Evolutionary conservation across 345 rosid genomes (phyloP).

Genomic region (Aquilaria yunnanensis): DNA sequence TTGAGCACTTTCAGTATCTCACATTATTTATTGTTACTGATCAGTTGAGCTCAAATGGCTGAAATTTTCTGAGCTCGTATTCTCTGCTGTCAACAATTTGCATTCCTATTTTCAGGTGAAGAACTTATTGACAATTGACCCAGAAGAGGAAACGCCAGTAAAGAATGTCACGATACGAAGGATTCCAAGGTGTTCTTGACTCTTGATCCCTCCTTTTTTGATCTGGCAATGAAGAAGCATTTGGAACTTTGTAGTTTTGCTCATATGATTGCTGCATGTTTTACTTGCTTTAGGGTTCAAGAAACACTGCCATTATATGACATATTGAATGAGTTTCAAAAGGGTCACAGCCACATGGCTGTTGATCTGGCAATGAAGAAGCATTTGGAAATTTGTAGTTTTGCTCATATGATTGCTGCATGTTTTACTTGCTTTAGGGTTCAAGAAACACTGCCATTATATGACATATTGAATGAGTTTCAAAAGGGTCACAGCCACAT

Average conservation of each 20-base stretch:
- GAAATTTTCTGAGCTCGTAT: too few relatives aligned
- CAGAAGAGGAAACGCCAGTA: slow-evolving; percentile 74
- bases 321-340: slow-evolving; percentile 95
- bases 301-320: slow-evolving; percentile 88
- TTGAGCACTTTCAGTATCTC: too few relatives aligned
- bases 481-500: slow-evolving; percentile 99
- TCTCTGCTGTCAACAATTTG: too few relatives aligned
- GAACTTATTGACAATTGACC: slow-evolving; percentile 76
- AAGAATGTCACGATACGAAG: slow-evolving; percentile 82
- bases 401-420: too few relatives aligned
- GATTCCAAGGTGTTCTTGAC: slow-evolving; percentile 70
- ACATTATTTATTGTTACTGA: too few relatives aligned
- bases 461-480: slow-evolving; percentile 95
- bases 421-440: slow-evolving; percentile 38
- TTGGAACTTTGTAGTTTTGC: slow-evolving; percentile 11
- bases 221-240: slow-evolving; percentile 8
- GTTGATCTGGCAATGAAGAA: slow-evolving; percentile 23
- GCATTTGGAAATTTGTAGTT: too few relatives aligned
- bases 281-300: slow-evolving; percentile 44
- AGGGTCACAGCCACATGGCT: slow-evolving; percentile 99
- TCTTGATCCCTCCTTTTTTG: not conserved
- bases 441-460: slow-evolving; percentile 72
- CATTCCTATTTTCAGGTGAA: slow-evolving; percentile 42
- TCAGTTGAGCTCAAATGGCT: too few relatives aligned
- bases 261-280: not conserved